Evolutionary conservation across 2,329 filamentous ascomycete species (phyloP), one percentile per base, ranked within the genome.

Genomic region (Microcyclosporella mali): DNA sequence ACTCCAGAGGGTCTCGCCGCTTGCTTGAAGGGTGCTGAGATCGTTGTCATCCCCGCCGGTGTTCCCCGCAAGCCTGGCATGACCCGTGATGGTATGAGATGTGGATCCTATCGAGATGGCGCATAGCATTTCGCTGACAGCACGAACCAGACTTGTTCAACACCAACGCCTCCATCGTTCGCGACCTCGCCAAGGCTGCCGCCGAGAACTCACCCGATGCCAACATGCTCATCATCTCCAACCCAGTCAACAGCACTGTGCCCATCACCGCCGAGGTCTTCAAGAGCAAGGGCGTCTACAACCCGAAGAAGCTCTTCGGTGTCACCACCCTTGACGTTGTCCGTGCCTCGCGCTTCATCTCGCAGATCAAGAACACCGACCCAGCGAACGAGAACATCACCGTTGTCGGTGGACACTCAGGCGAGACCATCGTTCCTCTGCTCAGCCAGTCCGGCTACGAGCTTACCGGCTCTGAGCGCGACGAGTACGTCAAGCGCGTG

Each of bases 101-200:
- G 2, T 14, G 30, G 6, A 37, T 17, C 11, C 21, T 25, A 25
- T 25, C 21, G 21, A 9, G 14, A 25, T n/a, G 16, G 16, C 14
- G 12, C 18, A 33, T 17, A 37, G 8, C 19, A n/a, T 4, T 10
- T 11, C 9, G 12, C 35, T 37, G 35, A 37, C 15, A 4, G 14
- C 10, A 14, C 6, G 14, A 12, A 25, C 21, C 46, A 81, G 90
- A 98, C 70, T 84, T 98, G 55, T 98, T 98, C 88, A 97, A 97
- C 83, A 98, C 90, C 79, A 98, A 98, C 73, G 92, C 92, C 71
- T 94, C 88, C 68, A 98, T 98, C 70, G 92, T 98, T 69, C 89
- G 90, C 66, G 92, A 97, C 73, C 82, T 98, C 56, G 89, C 90
- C 74, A 94, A 95, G 81, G 89, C 88, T 62, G 82, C 81, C 65